phyloP scores from a whole-genome alignment of 345 rosid genomes.

The Populus ilicifolia region DNA sequence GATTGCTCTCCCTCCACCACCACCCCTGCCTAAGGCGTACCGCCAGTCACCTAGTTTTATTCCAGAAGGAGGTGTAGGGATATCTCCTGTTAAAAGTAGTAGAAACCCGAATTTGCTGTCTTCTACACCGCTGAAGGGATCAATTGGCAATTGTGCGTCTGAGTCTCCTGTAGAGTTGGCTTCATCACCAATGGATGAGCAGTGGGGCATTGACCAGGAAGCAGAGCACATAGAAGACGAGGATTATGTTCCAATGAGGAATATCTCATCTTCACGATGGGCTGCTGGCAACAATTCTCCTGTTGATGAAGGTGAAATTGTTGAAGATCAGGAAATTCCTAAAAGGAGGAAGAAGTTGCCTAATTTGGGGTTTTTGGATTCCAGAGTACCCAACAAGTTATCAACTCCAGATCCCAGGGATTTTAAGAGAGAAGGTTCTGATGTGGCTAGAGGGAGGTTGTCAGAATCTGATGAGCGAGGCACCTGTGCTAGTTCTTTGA shows the following conservation, averaged over 20 bases:
- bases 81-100: slow-evolving; percentile 37
- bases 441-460: slow-evolving; percentile 47
- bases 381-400: slow-evolving; percentile 39
- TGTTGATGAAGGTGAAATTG: slow-evolving; percentile 78
- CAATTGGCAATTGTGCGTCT: slow-evolving; percentile 15
- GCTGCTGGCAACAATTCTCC: slow-evolving; percentile 87
- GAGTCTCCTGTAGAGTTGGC: slow-evolving; percentile 37
- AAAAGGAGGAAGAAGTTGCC: slow-evolving; percentile 62
- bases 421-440: slow-evolving; percentile 53
- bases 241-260: slow-evolving; percentile 68
- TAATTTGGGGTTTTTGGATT: slow-evolving; percentile 36
- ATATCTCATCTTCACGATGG: slow-evolving; percentile 97
- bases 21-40: slow-evolving; percentile 44
- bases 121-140: slow-evolving; percentile 29
- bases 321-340: slow-evolving; percentile 56
- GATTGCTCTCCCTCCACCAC: slow-evolving; percentile 53
- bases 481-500: slow-evolving; percentile 42
- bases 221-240: slow-evolving; percentile 53
- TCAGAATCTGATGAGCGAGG: slow-evolving; percentile 62
- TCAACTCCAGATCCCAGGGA: slow-evolving; percentile 61
- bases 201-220: slow-evolving; percentile 36
- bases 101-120: slow-evolving; percentile 22
- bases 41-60: slow-evolving; percentile 39
- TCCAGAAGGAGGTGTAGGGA: slow-evolving; percentile 35
- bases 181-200: slow-evolving; percentile 37